Conservation (phyloP, 352 stramenopile genomes). For the Peronosclerospora sorghi region DNA sequence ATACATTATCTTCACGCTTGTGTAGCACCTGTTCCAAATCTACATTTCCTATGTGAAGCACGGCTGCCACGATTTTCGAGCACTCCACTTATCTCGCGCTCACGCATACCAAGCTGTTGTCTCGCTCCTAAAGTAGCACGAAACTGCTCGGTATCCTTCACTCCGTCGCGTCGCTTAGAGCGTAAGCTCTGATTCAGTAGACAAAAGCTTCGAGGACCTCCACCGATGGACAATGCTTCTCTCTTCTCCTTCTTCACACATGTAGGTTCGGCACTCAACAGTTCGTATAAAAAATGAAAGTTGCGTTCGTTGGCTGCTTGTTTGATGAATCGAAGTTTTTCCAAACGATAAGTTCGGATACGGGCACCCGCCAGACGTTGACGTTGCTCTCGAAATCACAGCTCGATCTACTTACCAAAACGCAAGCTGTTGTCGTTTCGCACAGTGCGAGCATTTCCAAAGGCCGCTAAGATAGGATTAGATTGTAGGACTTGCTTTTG, state of each 20-base stretch:
- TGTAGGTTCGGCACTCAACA: slow-evolving; percentile 32
- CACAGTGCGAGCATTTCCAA: slow-evolving; percentile 81
- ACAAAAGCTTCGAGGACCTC: slow-evolving; percentile 31
- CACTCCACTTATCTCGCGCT: slow-evolving; percentile 46
- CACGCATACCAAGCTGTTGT: slow-evolving; percentile 61
- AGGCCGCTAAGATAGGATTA: slow-evolving; percentile 86
- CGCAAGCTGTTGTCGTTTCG: slow-evolving; percentile 85
- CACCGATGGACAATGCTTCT: slow-evolving; percentile 27
- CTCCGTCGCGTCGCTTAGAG: slow-evolving; percentile 49
- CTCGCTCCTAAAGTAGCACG: slow-evolving; percentile 49
- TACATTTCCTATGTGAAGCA: slow-evolving; percentile 85
- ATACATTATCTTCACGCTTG: slow-evolving; percentile 18
- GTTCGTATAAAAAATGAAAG: slow-evolving; percentile 86
- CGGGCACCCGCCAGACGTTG: slow-evolving; percentile 45
- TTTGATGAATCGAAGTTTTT: slow-evolving; percentile 88
- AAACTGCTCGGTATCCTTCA: slow-evolving; percentile 62
- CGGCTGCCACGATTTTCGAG: slow-evolving; percentile 64
- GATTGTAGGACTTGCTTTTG: slow-evolving; percentile 84
- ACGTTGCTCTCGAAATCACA: slow-evolving; percentile 50
- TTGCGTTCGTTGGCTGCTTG: slow-evolving; percentile 69
- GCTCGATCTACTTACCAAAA: slow-evolving; percentile 88
- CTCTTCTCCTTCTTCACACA: slow-evolving; percentile 20
- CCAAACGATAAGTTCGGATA: slow-evolving; percentile 89
- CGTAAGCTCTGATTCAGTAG: slow-evolving; percentile 65
- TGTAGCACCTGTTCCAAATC: slow-evolving; percentile 38